phyloP scores from a whole-genome alignment of 1,139 yeast genomes.

The Saccharomyces hybrid region DNA sequence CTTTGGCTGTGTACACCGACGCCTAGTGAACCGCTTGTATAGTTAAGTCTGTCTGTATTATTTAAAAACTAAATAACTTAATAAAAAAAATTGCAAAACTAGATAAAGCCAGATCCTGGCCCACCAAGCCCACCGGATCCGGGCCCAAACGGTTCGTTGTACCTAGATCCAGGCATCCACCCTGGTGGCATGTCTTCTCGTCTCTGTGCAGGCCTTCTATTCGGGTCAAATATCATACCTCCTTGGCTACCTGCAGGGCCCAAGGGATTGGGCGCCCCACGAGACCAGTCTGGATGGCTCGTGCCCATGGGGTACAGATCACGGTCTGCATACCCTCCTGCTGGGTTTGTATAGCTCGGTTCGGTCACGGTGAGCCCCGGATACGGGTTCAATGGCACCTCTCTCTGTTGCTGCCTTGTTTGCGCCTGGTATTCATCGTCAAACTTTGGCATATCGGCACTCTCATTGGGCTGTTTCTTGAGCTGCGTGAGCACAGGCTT shows the following conservation, averaged over 20 bases:
- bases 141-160: slow-evolving; percentile 32
- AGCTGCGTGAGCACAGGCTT: not conserved
- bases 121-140: slow-evolving; percentile 13
- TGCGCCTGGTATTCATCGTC: slow-evolving; percentile 49
- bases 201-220: slow-evolving; percentile 21
- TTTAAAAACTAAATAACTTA: not conserved
- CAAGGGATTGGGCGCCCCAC: slow-evolving; percentile 7
- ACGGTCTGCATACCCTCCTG: slow-evolving; percentile 32
- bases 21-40: slow-evolving; percentile 2
- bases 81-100: not conserved
- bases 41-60: not conserved
- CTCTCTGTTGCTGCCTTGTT: slow-evolving; percentile 3
- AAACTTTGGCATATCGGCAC: slow-evolving; percentile 44
- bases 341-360: slow-evolving; percentile 4
- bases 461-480: not conserved
- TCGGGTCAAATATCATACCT: slow-evolving; percentile 37
- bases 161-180: slow-evolving; percentile 37
- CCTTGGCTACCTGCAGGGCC: slow-evolving; percentile 18
- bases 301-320: slow-evolving; percentile 38
- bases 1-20: slow-evolving; percentile 25
- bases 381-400: slow-evolving; percentile 9
- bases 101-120: slow-evolving; percentile 11
- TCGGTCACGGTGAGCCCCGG: slow-evolving; percentile 8
- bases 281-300: slow-evolving; percentile 27
- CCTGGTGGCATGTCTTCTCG: slow-evolving; percentile 23